These are phyloP conservation scores for Chondrus crispus DNA, from an alignment of 23 red algal species.

Conservation along the genomic window DNA sequence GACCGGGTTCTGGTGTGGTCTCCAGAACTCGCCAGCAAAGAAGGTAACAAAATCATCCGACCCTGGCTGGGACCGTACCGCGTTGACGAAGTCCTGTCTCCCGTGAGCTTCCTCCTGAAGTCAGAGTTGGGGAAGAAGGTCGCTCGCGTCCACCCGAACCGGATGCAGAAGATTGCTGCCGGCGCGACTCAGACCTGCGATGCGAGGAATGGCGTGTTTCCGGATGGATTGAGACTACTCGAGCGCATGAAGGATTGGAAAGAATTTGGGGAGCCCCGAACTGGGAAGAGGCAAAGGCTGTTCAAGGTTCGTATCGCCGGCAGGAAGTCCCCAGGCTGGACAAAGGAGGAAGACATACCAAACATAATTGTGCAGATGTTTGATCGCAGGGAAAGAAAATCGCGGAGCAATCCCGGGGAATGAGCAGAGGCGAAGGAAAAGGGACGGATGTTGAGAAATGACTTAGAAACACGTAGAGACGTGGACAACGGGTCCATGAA, in stretches of 20 bases:
- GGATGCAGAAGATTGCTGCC: neutral
- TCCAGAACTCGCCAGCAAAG: neutral
- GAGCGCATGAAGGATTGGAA: neutral
- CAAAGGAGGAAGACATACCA: no score
- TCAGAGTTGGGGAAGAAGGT: neutral
- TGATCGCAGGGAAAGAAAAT: no score
- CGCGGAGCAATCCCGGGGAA: no score
- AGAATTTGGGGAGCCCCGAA: no score
- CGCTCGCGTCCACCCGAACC: neutral
- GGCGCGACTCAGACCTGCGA: neutral
- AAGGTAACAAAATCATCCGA: neutral
- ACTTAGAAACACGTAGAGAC: no score
- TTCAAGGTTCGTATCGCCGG: no score
- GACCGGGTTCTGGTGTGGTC: neutral
- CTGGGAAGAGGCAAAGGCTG: no score
- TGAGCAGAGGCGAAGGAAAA: no score
- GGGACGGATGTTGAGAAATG: no score
- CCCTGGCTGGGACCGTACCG: constrained; percentile 6
- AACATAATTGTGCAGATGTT: no score
- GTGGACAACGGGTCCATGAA: no score
- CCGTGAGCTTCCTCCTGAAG: neutral
- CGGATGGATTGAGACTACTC: constrained; percentile 8
- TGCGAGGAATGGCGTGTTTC: neutral
- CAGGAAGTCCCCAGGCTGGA: no score
- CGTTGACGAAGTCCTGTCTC: neutral